Evolutionary conservation across 1,139 yeast genomes (phyloP).

Genomic region (Eremothecium sinecaudum): DNA sequence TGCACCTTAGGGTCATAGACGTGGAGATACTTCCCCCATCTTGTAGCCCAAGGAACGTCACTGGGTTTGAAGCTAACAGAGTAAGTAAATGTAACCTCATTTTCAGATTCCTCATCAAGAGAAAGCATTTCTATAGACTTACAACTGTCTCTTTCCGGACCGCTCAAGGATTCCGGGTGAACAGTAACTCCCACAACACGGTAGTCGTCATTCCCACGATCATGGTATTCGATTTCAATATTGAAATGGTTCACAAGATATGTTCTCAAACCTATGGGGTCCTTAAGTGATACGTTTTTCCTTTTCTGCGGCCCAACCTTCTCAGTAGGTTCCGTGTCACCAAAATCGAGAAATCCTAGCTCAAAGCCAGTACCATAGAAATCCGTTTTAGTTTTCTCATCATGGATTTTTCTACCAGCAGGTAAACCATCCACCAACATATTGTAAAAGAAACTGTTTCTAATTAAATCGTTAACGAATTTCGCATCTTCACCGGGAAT

Average conservation of each 20-base stretch:
- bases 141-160: slow-evolving; percentile 34
- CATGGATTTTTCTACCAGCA: slow-evolving; percentile 38
- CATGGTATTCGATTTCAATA: slow-evolving; percentile 71
- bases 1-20: slow-evolving; percentile 88
- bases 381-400: slow-evolving; percentile 45
- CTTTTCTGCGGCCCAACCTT: slow-evolving; percentile 5
- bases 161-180: slow-evolving; percentile 54
- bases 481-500: slow-evolving; percentile 59
- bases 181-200: slow-evolving; percentile 91
- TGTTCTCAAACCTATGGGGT: slow-evolving; percentile 28
- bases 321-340: slow-evolving; percentile 27
- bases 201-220: slow-evolving; percentile 54
- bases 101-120: slow-evolving; percentile 34
- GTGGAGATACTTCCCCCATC: slow-evolving; percentile 96
- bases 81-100: slow-evolving; percentile 48
- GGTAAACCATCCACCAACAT: slow-evolving; percentile 96
- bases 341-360: slow-evolving; percentile 41
- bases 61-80: slow-evolving; percentile 60
- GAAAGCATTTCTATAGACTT: slow-evolving; percentile 36
- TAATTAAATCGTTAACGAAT: slow-evolving; percentile 68
- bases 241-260: slow-evolving; percentile 74
- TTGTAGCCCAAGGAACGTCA: slow-evolving; percentile 85
- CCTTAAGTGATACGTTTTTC: slow-evolving; percentile 11
- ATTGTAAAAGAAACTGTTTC: slow-evolving; percentile 76
- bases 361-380: slow-evolving; percentile 78